Conservation (phyloP, 2,329 filamentous ascomycete species). For the Pestalotiopsis sp. region DNA sequence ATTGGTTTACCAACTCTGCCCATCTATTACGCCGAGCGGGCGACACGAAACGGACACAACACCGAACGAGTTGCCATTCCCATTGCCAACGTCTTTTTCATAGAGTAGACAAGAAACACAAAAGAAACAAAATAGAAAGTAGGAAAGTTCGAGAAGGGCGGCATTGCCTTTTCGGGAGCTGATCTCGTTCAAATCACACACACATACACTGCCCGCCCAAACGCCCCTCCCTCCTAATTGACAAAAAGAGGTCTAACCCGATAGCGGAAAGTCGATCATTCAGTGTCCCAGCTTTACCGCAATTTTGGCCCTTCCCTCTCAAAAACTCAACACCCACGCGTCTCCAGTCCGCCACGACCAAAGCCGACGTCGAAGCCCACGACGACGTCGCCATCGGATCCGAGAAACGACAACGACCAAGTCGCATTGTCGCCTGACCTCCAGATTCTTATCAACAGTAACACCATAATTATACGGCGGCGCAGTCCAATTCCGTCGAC, state of each 20-base stretch:
- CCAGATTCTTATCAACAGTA: too few relatives aligned
- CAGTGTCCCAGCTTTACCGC: conserved; percentile 7
- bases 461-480: neutral
- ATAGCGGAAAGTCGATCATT: conserved; percentile 12
- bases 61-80: neutral
- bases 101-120: neutral
- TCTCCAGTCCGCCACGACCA: neutral
- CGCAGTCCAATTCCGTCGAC: neutral
- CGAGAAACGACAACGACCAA: neutral
- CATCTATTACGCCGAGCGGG: neutral
- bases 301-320: conserved; percentile 8
- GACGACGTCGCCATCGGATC: neutral
- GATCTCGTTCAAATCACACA: neutral
- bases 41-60: neutral
- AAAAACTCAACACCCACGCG: conserved; percentile 14
- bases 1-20: neutral
- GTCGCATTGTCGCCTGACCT: neutral
- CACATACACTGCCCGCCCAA: neutral
- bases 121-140: too few relatives aligned
- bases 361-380: neutral
- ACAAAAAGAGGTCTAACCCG: conserved; percentile 13
- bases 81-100: neutral
- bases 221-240: neutral
- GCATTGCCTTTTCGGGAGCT: neutral
- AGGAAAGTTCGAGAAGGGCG: neutral